Base-by-base conservation (phyloP, 768 basidiomycete species). In the Serpula lacrymans region DNA sequence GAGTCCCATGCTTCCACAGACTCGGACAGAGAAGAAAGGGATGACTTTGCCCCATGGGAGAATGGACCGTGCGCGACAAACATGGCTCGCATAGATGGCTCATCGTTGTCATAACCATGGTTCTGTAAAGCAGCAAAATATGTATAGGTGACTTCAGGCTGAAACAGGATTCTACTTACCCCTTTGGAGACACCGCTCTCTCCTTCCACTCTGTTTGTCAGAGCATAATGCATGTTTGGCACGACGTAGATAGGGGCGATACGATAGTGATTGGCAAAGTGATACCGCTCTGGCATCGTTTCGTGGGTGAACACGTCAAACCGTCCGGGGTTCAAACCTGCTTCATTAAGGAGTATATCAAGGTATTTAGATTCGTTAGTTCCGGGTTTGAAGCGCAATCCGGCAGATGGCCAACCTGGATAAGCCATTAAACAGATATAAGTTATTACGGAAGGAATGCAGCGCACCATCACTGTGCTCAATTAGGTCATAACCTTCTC, bases 41-140 rank as follows among this genome's bases (percentile, higher is more conserved):
- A 42, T 6, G 71, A 63, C 60, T 90, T 92, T 38, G 80, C 71
- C 30, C 77, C 73, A 9, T 77, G 63, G 11, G 85, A 80, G 60
- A 92, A 93, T 0, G 93, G 93, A 1, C 93, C 93, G 55, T 92
- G 89, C 8, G 89, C 91, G 42, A 95, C 82, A 60, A 95, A 94
- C 57, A 90, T 83, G 2, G 91, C 91, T 37, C 81, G 78, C 93
- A 95, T 95, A 5, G 83, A 69, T 10, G 68, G 53, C 29, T 82
- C 78, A 13, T 74, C 59, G 49, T 92, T 93, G 58, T 94, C 91
- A 55, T 93, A 96, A 5, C 93, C 93, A 51, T 96, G 93, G 45
- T 82, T 91, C 86, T 89, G 50, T 23, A 48, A 37, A 13, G 26
- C 32, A 14, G 13, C 17, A 12, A 9, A 36, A n/a, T n/a, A n/a